phyloP scores from a whole-genome alignment of 495 filamentous ascomycete species.

The Jackrogersella multiformis region DNA sequence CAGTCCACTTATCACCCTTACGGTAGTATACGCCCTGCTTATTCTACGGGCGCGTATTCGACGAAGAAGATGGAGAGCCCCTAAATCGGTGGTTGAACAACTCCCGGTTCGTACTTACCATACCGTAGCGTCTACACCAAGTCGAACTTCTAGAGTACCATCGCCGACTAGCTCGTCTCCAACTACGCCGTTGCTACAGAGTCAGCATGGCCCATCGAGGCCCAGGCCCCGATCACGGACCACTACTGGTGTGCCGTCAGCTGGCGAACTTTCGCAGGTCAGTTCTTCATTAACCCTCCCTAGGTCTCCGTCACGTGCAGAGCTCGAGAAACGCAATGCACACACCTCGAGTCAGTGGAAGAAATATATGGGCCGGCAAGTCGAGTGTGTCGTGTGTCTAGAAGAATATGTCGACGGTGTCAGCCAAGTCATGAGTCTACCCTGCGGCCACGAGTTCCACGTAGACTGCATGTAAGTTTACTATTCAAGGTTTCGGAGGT shows the following conservation, averaged over 20 bases:
- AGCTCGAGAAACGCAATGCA: slow-evolving; percentile 62
- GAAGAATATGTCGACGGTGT: slow-evolving; percentile 97
- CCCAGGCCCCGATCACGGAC: slow-evolving; percentile 73
- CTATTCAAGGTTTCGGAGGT: background rate
- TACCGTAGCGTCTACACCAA: slow-evolving; percentile 72
- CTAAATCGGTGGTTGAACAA: slow-evolving; percentile 92
- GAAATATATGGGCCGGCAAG: slow-evolving; percentile 85
- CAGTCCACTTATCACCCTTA: slow-evolving; percentile 89
- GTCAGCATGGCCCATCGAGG: slow-evolving; percentile 61
- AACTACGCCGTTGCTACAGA: slow-evolving; percentile 76
- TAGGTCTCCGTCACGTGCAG: slow-evolving; percentile 38
- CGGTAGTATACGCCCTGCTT: slow-evolving; percentile 90
- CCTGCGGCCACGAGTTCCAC: slow-evolving; percentile 99
- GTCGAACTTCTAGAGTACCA: slow-evolving; percentile 64
- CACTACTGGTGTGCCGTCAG: slow-evolving; percentile 65
- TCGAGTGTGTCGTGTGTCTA: slow-evolving; percentile 96
- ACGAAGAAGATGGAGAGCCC: slow-evolving; percentile 90
- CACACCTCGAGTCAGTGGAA: slow-evolving; percentile 69
- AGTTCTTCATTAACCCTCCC: slow-evolving; percentile 50
- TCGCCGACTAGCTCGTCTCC: slow-evolving; percentile 69
- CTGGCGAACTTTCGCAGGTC: slow-evolving; percentile 48
- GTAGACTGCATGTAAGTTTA: slow-evolving; percentile 95
- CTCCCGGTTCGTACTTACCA: slow-evolving; percentile 97
- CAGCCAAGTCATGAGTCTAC: slow-evolving; percentile 94
- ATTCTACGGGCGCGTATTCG: slow-evolving; percentile 89